phyloP scores from a whole-genome alignment of 1,284 basidiomycete species.

The Volvariella volvacea region DNA sequence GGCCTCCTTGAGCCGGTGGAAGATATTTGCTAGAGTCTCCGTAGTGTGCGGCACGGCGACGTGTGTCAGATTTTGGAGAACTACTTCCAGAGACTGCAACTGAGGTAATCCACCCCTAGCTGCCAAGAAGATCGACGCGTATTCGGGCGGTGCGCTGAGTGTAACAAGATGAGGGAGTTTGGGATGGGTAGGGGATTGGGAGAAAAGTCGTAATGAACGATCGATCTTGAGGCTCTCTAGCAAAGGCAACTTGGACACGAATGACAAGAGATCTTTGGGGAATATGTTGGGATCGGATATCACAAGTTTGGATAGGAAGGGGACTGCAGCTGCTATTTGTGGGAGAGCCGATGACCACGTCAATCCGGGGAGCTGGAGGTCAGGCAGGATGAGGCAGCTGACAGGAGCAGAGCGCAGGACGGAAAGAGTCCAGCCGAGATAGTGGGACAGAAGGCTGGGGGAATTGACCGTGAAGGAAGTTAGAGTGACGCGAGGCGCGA shows the following conservation, averaged over 20 bases:
- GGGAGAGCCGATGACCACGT: background rate
- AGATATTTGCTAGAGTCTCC: background rate
- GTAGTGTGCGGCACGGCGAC: background rate
- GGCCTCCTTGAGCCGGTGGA: background rate
- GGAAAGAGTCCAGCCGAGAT: background rate
- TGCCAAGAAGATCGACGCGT: background rate
- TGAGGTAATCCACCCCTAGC: background rate
- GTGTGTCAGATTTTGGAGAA: background rate
- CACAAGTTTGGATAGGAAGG: background rate
- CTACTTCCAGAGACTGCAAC: background rate
- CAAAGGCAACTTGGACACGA: conserved; percentile 1
- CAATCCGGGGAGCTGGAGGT: background rate
- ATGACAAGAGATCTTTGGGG: conserved; percentile 1
- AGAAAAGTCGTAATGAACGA: background rate
- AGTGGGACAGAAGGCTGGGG: background rate
- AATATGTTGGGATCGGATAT: background rate
- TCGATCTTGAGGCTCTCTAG: background rate
- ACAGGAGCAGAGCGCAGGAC: background rate
- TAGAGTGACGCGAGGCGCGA: background rate
- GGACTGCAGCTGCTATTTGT: background rate
- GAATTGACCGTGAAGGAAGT: background rate
- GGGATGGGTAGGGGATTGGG: background rate
- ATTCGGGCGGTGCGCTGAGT: conserved; percentile 1
- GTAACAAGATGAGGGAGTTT: background rate
- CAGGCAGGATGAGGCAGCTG: background rate